Evolutionary conservation across 108 stramenopile species (phyloP).

Genomic region (Skeletonema grethae): DNA sequence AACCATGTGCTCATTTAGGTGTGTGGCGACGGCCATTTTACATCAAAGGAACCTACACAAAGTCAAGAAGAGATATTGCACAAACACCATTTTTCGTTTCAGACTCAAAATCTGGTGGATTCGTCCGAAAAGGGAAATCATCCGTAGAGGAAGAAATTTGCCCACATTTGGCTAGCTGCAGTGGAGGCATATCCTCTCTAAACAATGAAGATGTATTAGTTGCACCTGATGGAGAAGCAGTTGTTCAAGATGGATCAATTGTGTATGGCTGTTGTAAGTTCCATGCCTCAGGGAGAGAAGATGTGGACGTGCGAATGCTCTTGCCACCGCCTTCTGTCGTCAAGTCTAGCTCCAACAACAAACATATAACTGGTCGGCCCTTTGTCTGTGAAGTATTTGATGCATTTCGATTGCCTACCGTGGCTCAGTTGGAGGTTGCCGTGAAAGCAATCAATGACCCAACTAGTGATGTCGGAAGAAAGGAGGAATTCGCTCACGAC

Average conservation of each 20-base stretch:
- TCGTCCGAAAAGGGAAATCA: conserved; percentile 61
- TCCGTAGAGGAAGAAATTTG: conserved; percentile 85
- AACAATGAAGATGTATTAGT: conserved; percentile 47
- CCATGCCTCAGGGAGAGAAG: conserved; percentile 90
- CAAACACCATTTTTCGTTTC: conserved; percentile 82
- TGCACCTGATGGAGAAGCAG: not conserved
- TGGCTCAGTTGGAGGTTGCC: conserved; percentile 34
- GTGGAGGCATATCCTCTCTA: conserved; percentile 64
- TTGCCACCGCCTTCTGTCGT: conserved; percentile 45
- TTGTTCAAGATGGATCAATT: conserved; percentile 22
- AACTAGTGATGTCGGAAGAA: not conserved
- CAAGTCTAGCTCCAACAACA: conserved; percentile 23
- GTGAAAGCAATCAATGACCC: conserved; percentile 56
- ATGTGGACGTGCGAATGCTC: conserved; percentile 91
- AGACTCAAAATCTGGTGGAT: conserved; percentile 6
- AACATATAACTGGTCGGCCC: conserved; percentile 59
- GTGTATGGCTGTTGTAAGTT: conserved; percentile 82
- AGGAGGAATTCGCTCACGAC: conserved; percentile 17
- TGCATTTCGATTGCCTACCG: conserved; percentile 56
- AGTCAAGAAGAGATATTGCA: conserved; percentile 69
- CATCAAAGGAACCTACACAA: conserved; percentile 73
- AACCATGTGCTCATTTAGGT: conserved; percentile 43
- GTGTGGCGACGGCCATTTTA: conserved; percentile 72
- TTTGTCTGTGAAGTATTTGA: conserved; percentile 85
- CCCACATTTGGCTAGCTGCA: conserved; percentile 38